Conservation (phyloP, 2,329 filamentous ascomycete genomes). For the Blastomyces gilchristii region DNA sequence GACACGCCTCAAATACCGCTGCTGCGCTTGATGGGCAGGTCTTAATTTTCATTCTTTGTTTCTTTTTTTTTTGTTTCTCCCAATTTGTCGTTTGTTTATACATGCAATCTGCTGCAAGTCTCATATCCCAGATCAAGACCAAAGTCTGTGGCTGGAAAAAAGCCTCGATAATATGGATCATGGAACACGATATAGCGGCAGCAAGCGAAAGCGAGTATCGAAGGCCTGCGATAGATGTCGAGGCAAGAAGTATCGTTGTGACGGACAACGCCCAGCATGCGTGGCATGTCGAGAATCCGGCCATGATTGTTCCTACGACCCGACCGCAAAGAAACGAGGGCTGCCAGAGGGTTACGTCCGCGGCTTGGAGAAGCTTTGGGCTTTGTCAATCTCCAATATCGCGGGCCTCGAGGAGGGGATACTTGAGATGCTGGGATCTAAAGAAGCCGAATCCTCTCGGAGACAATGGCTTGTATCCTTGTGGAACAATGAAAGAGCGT, state of each 20-base stretch:
- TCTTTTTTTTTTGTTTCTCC: background rate
- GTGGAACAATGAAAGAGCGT: conserved; percentile 32
- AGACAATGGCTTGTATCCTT: conserved; percentile 29
- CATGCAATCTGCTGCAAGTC: background rate
- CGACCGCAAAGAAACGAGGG: conserved; percentile 37
- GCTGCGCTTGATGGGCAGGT: background rate
- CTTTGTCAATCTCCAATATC: conserved; percentile 35
- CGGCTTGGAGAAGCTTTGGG: conserved; percentile 38
- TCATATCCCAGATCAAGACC: background rate
- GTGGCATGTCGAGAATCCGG: conserved; percentile 33
- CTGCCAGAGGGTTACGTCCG: conserved; percentile 40
- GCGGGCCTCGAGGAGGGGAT: conserved; percentile 36
- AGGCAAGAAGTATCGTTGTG: conserved; percentile 39
- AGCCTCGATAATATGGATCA: background rate
- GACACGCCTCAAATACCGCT: background rate
- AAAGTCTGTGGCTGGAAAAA: background rate
- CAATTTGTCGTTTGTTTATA: background rate
- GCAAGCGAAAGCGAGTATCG: conserved; percentile 36
- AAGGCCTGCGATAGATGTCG: conserved; percentile 38
- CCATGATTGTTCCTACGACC: conserved; percentile 36
- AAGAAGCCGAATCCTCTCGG: conserved; percentile 21
- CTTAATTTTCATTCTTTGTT: background rate
- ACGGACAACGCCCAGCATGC: conserved; percentile 35
- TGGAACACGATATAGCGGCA: background rate
- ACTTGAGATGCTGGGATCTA: conserved; percentile 30